Base-by-base conservation (phyloP, 2,329 filamentous ascomycete genomes). In the Apiospora sp. region DNA sequence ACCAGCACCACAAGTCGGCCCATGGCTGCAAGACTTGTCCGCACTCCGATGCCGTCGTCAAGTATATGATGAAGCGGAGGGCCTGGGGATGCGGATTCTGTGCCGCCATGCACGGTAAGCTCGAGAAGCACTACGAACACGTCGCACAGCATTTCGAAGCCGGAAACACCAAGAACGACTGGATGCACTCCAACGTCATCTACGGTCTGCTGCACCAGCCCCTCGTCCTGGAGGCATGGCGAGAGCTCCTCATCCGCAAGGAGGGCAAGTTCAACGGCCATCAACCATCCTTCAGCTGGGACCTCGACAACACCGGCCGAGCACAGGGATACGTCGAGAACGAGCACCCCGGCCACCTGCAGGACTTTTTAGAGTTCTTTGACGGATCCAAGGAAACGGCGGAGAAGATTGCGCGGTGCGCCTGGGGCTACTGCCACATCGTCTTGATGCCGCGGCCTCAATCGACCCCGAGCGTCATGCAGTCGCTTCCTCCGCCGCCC, bases 71-170 rank as follows among this genome's bases (percentile, higher is more conserved):
- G 73, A 91, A 92, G 83, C 87, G 90, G 75, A 90, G 89, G 80
- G 90, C 91, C 51, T 93, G 90, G 88, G 91, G 90, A 1, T 93
- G 91, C 75, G 91, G 91, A 37, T 92, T 92, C 81, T 93, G 91
- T 77, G 90, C 88, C 4, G 88, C 87, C 22, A 85, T 92, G 58
- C 86, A 92, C 72, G 87, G 89, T 22, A 89, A 90, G 16, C 89
- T 90, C 75, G 90, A 92, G 78, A 89, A 91, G 71, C 89, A 92
- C 77, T 91, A 92, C 74, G 90, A 92, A 77, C 91, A 93, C 75
- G 90, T 93, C 46, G 90, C 90, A 27, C 84, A 87, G n/a, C 91
- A 93, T 76, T 92, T 92, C 77, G 91, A 92, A 79, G 84, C 85
- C 24, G 88, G 89, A 69, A 87, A 90, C 81, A 90, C 89, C 74